Conservation (phyloP, 805 yeast genomes). For the Teunomyces pallodes region DNA sequence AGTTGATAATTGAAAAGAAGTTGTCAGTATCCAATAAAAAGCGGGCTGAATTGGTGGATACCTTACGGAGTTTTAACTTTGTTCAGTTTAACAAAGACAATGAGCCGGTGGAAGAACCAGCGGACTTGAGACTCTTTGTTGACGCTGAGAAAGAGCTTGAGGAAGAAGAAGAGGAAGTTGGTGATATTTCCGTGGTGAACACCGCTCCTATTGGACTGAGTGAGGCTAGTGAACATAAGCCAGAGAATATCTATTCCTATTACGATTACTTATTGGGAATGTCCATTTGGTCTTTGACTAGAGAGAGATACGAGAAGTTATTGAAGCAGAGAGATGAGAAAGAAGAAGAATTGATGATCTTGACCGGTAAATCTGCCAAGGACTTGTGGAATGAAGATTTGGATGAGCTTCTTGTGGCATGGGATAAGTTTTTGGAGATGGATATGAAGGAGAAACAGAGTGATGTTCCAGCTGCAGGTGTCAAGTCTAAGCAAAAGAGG, state of each 20-base stretch:
- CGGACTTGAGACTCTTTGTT: constrained; percentile 18
- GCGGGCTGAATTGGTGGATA: constrained; percentile 59
- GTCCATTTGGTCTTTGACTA: constrained; percentile 91
- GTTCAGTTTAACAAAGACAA: constrained; percentile 75
- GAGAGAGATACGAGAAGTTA: constrained; percentile 80
- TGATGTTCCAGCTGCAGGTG: constrained; percentile 43
- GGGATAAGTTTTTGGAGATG: constrained; percentile 63
- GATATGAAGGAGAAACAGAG: constrained; percentile 62
- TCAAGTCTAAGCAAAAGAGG: constrained; percentile 37
- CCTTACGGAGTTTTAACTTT: constrained; percentile 63
- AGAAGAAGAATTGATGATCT: constrained; percentile 63
- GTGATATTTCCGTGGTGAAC: constrained; percentile 24
- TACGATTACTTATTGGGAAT: constrained; percentile 89
- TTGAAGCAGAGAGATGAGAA: constrained; percentile 69
- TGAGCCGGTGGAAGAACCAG: constrained; percentile 50
- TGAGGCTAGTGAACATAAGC: constrained; percentile 40
- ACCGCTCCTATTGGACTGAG: constrained; percentile 21
- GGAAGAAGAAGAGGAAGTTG: constrained; percentile 44
- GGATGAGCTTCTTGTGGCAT: constrained; percentile 64
- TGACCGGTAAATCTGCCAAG: constrained; percentile 71
- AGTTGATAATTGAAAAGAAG: constrained; percentile 77
- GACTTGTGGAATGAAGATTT: constrained; percentile 87
- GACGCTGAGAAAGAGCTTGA: constrained; percentile 29
- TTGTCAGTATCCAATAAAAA: constrained; percentile 74
- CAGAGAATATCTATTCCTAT: constrained; percentile 57